Conservation (phyloP, 805 yeast species). For the Nakazawaea pomicola region DNA sequence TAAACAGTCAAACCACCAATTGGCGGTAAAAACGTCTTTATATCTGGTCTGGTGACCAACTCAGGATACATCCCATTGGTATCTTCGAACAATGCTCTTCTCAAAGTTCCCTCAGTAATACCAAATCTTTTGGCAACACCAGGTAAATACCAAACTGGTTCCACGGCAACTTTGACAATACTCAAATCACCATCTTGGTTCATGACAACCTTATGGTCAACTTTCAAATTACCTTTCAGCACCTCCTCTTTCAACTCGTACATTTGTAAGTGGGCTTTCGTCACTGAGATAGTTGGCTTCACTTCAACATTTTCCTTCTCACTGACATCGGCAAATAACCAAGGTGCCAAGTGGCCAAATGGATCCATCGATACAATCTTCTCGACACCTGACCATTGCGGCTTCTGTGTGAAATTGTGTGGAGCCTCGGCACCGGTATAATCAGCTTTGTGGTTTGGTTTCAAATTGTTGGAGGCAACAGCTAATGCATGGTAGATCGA, state of each 20-base stretch:
- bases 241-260: conserved; percentile 56
- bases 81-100: conserved; percentile 60
- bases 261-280: conserved; percentile 60
- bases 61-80: conserved; percentile 73
- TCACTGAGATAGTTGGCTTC: conserved; percentile 61
- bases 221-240: conserved; percentile 42
- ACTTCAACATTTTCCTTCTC: conserved; percentile 46
- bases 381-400: conserved; percentile 49
- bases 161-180: conserved; percentile 61
- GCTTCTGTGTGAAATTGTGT: conserved; percentile 45
- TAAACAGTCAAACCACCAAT: conserved; percentile 66
- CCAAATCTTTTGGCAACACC: conserved; percentile 63
- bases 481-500: conserved; percentile 63
- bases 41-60: conserved; percentile 61
- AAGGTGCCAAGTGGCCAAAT: conserved; percentile 62
- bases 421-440: conserved; percentile 64
- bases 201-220: conserved; percentile 58
- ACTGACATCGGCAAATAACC: conserved; percentile 43
- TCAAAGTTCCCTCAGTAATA: conserved; percentile 48
- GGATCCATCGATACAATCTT: conserved; percentile 66
- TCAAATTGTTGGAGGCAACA: conserved; percentile 53
- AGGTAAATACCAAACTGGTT: conserved; percentile 68
- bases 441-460: conserved; percentile 48
- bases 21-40: conserved; percentile 62
- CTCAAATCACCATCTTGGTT: conserved; percentile 57